Percentiles rank a stretch among this genome's conserved stretches.
These are phyloP conservation scores for Podila epicladia DNA, from an alignment of 192 early-diverging fungal species.

Conservation along the genomic window DNA sequence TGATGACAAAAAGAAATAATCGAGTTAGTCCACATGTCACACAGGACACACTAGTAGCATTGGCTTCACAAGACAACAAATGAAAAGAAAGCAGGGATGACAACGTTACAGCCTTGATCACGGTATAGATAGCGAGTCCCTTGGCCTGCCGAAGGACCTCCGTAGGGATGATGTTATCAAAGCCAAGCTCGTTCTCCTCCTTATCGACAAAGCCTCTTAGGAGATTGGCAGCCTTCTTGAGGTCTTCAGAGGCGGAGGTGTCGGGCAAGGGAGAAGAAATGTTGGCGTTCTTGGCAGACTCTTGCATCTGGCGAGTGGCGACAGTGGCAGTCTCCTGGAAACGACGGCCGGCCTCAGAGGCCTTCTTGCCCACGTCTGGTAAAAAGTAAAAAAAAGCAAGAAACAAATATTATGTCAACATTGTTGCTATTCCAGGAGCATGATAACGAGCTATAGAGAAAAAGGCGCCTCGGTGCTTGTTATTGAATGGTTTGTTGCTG, in stretches of 20 bases:
- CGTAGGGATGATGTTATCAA: constrained; percentile 79
- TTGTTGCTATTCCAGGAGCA: too few relatives aligned
- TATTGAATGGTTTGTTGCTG: too few relatives aligned
- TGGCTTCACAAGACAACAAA: too few relatives aligned
- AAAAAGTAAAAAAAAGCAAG: too few relatives aligned
- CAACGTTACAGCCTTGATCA: constrained; percentile 84
- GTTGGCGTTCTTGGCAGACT: constrained; percentile 52
- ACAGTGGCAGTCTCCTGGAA: constrained; percentile 50
- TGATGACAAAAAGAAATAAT: neutral
- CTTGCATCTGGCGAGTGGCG: constrained; percentile 43
- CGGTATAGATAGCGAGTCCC: constrained; percentile 92
- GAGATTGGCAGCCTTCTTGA: constrained; percentile 47
- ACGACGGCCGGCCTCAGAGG: constrained; percentile 43
- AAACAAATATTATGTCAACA: too few relatives aligned
- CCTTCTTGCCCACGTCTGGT: constrained; percentile 40
- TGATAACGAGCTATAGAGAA: too few relatives aligned
- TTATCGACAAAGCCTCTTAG: constrained; percentile 44
- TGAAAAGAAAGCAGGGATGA: neutral
- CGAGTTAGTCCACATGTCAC: neutral
- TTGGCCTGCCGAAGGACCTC: constrained; percentile 76
- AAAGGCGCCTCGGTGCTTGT: too few relatives aligned
- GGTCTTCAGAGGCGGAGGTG: constrained; percentile 25
- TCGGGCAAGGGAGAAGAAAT: constrained; percentile 49
- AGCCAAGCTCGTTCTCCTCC: constrained; percentile 53
- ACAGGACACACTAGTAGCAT: too few relatives aligned